phyloP scores from a whole-genome alignment of 768 basidiomycete species.

The Termitomyces sp. region DNA sequence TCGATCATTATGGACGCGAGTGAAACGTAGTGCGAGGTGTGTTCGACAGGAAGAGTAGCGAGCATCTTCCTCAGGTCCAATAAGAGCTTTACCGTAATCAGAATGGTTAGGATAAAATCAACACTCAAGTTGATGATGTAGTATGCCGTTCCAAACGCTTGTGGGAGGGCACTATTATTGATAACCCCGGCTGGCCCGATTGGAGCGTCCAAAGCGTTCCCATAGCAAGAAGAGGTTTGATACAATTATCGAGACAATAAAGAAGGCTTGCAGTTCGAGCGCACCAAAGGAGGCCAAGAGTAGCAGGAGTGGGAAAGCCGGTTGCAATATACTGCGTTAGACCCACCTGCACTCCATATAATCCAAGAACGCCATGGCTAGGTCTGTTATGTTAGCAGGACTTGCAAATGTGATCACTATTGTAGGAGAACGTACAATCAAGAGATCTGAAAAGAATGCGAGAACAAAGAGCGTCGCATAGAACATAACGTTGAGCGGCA shows the following conservation, averaged over 20 bases:
- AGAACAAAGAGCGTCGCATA: constrained; percentile 35
- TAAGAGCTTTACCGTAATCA: constrained; percentile 19
- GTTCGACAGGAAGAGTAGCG: neutral
- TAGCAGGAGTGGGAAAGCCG: constrained; percentile 10
- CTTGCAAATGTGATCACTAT: neutral
- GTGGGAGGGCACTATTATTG: constrained; percentile 19
- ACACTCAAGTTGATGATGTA: constrained; percentile 6
- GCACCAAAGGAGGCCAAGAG: constrained; percentile 23
- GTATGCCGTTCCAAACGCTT: constrained; percentile 13
- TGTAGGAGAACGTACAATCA: constrained; percentile 21
- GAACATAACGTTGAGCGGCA: constrained; percentile 37
- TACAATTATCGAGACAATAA: neutral
- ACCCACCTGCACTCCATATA: constrained; percentile 25
- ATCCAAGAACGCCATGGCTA: constrained; percentile 35
- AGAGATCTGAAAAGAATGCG: constrained; percentile 33
- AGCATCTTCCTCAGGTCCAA: neutral
- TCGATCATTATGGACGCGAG: constrained; percentile 26
- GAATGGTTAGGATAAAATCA: constrained; percentile 25
- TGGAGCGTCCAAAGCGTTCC: constrained; percentile 8
- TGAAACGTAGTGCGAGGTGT: neutral
- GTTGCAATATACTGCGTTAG: neutral
- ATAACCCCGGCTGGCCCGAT: constrained; percentile 21
- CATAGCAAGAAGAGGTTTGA: neutral
- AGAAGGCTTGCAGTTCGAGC: neutral
- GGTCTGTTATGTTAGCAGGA: neutral